Base-by-base conservation (phyloP, 805 yeast species). In the Starmerella bacillaris region DNA sequence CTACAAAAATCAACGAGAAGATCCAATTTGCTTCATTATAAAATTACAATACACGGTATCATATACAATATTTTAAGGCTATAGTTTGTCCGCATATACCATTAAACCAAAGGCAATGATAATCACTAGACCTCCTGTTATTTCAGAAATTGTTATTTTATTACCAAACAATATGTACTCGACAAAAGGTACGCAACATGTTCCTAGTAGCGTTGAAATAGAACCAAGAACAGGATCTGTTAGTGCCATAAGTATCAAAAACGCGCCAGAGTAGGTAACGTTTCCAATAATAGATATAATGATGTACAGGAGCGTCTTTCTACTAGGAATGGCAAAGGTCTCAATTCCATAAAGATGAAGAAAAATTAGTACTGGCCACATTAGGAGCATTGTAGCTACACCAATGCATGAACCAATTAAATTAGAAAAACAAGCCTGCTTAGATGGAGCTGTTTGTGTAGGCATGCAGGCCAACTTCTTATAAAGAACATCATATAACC, bases 401-500 rank as follows among this genome's bases (percentile, higher is more conserved):
- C 93, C 93, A 35, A 80, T 61, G 18, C 68, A 46, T 1, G 76
- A 68, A 63, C 79, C 83, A 19, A 74, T 63, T 34, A 76, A 74
- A 50, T 76, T 78, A 14, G 93, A 78, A 55, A 80, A 82, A 2
- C 82, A 68, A 38, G 80, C 74, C 47, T 80, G 84, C 46, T 82
- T 65, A 45, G 74, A 65, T 0, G 78, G 65, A 1, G 67, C 57
- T n/a, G 61, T 55, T 38, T 68, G 69, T 0, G 92, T 84, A 8
- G 86, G 78, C 21, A 19, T 19, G 52, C 94, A 79, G 11, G 74
- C 65, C 42, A 65, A 60, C 44, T 69, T 69, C 58, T 82, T 82
- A 61, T 82, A 80, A 18, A 78, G 57, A 3, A 80, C 92, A 51
- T 80, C 94, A 51, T 80, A 80, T 35, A 76, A 65, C 2, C 92